Evolutionary conservation across 495 filamentous ascomycete genomes (phyloP).

Genomic region (Thermochaetoides thermophila): DNA sequence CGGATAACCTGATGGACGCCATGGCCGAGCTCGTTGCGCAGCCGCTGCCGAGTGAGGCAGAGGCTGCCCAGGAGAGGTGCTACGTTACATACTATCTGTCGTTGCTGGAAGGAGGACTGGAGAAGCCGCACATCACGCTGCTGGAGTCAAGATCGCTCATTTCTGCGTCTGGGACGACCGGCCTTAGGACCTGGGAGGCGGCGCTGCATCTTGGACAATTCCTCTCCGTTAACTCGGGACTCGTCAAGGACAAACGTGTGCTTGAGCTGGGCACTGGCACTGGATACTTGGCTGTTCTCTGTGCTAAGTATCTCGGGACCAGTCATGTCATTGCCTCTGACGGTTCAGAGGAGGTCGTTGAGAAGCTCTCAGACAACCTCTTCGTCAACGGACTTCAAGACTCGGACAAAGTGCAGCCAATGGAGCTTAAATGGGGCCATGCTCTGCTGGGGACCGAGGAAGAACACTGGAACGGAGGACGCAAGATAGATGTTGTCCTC

Average conservation of each 20-base stretch:
- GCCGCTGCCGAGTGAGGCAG: constrained; percentile 42
- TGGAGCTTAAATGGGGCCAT: constrained; percentile 47
- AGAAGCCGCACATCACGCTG: constrained; percentile 32
- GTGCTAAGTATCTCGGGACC: constrained; percentile 56
- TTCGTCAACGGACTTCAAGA: constrained; percentile 48
- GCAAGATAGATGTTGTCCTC: constrained; percentile 30
- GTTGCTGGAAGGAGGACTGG: constrained; percentile 8
- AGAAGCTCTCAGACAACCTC: constrained; percentile 50
- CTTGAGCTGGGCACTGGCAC: constrained; percentile 88
- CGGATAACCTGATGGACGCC: constrained; percentile 50
- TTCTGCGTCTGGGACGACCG: constrained; percentile 63
- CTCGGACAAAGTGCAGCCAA: constrained; percentile 25
- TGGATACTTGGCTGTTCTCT: constrained; percentile 70
- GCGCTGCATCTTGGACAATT: constrained; percentile 72
- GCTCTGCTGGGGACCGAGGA: constrained; percentile 32
- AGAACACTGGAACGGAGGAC: constrained; percentile 27
- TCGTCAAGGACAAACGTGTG: constrained; percentile 42
- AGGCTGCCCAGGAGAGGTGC: constrained; percentile 56
- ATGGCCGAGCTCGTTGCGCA: constrained; percentile 44
- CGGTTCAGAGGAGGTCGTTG: constrained; percentile 58
- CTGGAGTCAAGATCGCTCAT: constrained; percentile 64
- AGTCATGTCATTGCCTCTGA: constrained; percentile 59
- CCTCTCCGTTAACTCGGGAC: constrained; percentile 28
- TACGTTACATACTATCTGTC: constrained; percentile 58
- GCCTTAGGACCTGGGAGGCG: constrained; percentile 87